Evolutionary conservation across 1,284 basidiomycete species (phyloP), one percentile per base, ranked within the genome.

Genomic region (Stereum hirsutum): DNA sequence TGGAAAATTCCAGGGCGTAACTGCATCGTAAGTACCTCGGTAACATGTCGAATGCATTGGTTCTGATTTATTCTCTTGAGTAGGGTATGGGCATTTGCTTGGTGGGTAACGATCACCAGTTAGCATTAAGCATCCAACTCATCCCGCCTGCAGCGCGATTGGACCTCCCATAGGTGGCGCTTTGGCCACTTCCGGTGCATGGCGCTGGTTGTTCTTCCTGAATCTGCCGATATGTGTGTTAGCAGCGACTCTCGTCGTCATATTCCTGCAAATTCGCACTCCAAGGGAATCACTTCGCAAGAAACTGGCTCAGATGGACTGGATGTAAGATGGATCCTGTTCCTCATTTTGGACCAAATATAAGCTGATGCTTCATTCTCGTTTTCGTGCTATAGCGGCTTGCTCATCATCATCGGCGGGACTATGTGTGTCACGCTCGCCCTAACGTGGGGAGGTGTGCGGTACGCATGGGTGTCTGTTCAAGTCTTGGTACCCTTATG

Each of bases 141-240:
- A n/a, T n/a, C n/a, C n/a, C n/a, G n/a, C n/a, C n/a, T 56, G 60
- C 10, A 55, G 51, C 5, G 62, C 60, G 7, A 44, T 56, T 2
- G 61, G 58, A 0, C 59, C 62, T 10, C 50, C 58, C 14, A 48
- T 65, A 10, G 64, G 62, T 2, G 65, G 65, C 21, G 62, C 57
- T 0, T 52, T 66, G 21, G 57, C 62, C 4, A 52, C 53, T n/a
- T 48, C 52, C 3, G 49, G 51, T 1, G 39, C 46, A 17, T 64
- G 63, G 63, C 45, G 60, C 32, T 64, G 60, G 58, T 37, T 58
- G 7, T 57, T 59, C 41, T 57, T 63, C 44, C 46, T 70, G 49
- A 70, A 71, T 46, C 49, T 70, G 4, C 68, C 67, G 6, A 44
- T 69, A 12, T 59, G 57, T 5, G 62, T 46, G 6, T 46, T 64